These are phyloP conservation scores for Diplodia intermedia DNA, from an alignment of 2,329 filamentous ascomycete genomes.

Conservation along the genomic window DNA sequence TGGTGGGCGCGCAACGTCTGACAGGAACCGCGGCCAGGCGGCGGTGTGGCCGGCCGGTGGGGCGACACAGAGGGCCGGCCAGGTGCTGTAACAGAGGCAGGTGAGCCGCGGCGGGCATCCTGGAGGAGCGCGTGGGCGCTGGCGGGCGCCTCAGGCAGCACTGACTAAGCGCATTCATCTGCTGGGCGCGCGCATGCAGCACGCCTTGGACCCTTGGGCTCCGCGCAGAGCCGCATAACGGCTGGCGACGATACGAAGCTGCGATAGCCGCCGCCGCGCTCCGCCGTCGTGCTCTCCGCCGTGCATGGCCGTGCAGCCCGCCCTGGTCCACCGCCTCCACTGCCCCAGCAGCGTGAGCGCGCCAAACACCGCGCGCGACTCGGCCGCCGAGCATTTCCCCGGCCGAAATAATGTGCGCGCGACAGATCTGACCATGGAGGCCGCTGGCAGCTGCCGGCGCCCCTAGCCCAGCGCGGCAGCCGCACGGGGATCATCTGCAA, in stretches of 20 bases:
- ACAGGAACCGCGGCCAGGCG: conserved; percentile 12
- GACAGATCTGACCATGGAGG: conserved; percentile 17
- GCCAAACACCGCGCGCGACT: neutral
- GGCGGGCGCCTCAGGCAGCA: neutral
- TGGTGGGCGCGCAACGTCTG: conserved; percentile 25
- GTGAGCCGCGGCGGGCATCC: conserved; percentile 27
- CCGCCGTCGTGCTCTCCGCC: conserved; percentile 4
- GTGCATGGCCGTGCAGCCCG: neutral
- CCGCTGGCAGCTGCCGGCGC: conserved; percentile 24
- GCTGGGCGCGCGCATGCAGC: neutral
- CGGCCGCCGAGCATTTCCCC: conserved; percentile 21
- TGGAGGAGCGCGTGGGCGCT: conserved; percentile 11
- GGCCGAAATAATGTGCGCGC: conserved; percentile 22
- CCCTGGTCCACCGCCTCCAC: neutral
- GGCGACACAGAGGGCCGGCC: conserved; percentile 23
- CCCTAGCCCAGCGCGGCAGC: conserved; percentile 21
- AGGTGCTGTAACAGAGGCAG: conserved; percentile 9
- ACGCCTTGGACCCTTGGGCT: conserved; percentile 31
- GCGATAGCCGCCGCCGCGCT: conserved; percentile 6
- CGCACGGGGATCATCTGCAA: conserved; percentile 30
- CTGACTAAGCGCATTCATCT: neutral
- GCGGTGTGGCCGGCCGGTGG: conserved; percentile 27
- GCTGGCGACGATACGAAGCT: conserved; percentile 5
- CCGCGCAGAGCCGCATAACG: conserved; percentile 24
- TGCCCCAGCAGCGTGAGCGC: neutral